These are phyloP conservation scores for Linum trigynum DNA, from an alignment of 345 rosid species.

Conservation along the genomic window DNA sequence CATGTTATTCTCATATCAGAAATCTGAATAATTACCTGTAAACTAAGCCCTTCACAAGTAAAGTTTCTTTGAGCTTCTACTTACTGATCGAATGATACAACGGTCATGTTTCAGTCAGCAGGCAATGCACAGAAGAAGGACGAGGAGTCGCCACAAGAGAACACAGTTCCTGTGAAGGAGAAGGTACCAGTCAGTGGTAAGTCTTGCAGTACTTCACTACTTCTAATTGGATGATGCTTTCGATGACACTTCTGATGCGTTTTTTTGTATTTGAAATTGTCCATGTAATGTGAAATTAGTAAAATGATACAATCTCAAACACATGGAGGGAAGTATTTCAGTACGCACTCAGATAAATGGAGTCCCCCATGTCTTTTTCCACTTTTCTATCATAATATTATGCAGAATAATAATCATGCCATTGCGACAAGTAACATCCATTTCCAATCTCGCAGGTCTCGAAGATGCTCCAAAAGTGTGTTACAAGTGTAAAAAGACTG, in stretches of 20 bases:
- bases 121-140: slow-evolving; percentile 58
- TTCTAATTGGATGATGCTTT: neutral
- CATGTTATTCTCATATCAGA: neutral
- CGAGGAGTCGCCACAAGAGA: slow-evolving; percentile 33
- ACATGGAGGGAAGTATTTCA: no score
- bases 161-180: slow-evolving; percentile 22
- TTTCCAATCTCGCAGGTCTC: slow-evolving; percentile 35
- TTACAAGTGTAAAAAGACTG: slow-evolving; percentile 76
- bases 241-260: no score
- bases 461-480: slow-evolving; percentile 73
- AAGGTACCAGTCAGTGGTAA: slow-evolving; percentile 40
- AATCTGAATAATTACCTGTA: neutral
- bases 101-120: slow-evolving; percentile 52
- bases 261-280: no score
- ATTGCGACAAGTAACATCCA: no score
- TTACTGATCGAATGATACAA: neutral
- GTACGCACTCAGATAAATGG: no score
- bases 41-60: neutral
- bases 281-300: no score
- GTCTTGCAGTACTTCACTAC: slow-evolving; percentile 8
- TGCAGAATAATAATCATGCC: no score
- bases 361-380: no score
- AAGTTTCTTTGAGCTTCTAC: neutral
- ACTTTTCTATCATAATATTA: no score
- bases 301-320: no score